Evolutionary conservation across 371 early-diverging fungal genomes (phyloP).

Genomic region (Rhizomucor pusillus): DNA sequence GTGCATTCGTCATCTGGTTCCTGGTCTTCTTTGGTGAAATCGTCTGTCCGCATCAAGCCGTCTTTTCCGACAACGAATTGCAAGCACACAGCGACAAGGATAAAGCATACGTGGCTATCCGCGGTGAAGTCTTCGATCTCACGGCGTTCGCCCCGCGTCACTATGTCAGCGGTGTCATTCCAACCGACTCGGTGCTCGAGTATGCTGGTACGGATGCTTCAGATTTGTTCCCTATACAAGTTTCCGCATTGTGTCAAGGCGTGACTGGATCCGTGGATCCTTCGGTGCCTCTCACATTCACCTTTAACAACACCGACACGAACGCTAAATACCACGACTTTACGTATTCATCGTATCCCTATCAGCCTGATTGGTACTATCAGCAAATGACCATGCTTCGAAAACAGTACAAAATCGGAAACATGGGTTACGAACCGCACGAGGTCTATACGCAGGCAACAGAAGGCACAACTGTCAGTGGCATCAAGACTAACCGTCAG

Average conservation of each 20-base stretch:
- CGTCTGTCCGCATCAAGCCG: constrained; percentile 84
- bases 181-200: constrained; percentile 46
- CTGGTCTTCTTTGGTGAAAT: constrained; percentile 84
- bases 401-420: constrained; percentile 37
- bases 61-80: constrained; percentile 63
- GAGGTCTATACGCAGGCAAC: constrained; percentile 33
- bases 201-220: constrained; percentile 71
- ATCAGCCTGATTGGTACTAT: constrained; percentile 48
- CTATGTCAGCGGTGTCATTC: constrained; percentile 49
- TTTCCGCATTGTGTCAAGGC: constrained; percentile 51
- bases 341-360: constrained; percentile 32
- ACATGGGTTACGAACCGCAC: constrained; percentile 37
- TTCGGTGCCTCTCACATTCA: constrained; percentile 38
- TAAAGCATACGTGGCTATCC: constrained; percentile 55
- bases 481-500: constrained; percentile 31
- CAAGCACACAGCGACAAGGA: constrained; percentile 40
- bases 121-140: constrained; percentile 77
- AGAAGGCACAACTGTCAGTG: constrained; percentile 21
- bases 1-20: constrained; percentile 83
- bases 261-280: constrained; percentile 23
- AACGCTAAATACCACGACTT: constrained; percentile 49
- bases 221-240: constrained; percentile 74
- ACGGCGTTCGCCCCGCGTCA: constrained; percentile 58
- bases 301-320: constrained; percentile 35
- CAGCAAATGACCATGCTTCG: constrained; percentile 41